Conservation (phyloP, 352 stramenopile genomes). For the Globisporangium sylvaticum region DNA sequence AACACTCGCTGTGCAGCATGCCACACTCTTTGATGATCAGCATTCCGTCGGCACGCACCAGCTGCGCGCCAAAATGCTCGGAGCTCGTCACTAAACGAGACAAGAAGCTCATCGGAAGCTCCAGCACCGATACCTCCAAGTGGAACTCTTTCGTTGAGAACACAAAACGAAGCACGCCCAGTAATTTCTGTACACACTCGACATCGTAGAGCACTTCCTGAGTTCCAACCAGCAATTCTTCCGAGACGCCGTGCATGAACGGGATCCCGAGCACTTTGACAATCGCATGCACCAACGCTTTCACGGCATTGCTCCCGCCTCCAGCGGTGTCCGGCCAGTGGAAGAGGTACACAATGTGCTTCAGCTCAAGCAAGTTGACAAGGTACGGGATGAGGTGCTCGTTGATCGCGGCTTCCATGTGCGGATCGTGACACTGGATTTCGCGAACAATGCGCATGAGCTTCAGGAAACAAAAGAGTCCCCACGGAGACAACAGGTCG, state of each 20-base stretch:
- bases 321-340: slow-evolving; percentile 74
- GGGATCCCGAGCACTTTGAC: slow-evolving; percentile 82
- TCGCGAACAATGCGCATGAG: slow-evolving; percentile 72
- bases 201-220: slow-evolving; percentile 75
- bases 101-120: slow-evolving; percentile 78
- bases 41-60: slow-evolving; percentile 68
- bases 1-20: slow-evolving; percentile 41
- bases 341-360: slow-evolving; percentile 63
- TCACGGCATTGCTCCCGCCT: slow-evolving; percentile 77
- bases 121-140: slow-evolving; percentile 52
- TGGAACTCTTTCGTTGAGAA: slow-evolving; percentile 49
- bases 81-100: slow-evolving; percentile 83
- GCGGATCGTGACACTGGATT: slow-evolving; percentile 40
- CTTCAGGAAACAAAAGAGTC: slow-evolving; percentile 82
- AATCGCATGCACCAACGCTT: slow-evolving; percentile 77
- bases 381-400: slow-evolving; percentile 52
- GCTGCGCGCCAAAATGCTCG: slow-evolving; percentile 76
- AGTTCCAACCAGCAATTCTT: slow-evolving; percentile 60
- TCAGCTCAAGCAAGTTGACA: slow-evolving; percentile 48
- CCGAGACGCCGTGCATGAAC: slow-evolving; percentile 62
- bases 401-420: slow-evolving; percentile 49
- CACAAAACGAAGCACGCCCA: slow-evolving; percentile 61
- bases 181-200: slow-evolving; percentile 57
- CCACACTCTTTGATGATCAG: slow-evolving; percentile 64
- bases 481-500: slow-evolving; percentile 77